These are phyloP conservation scores for Phaeotremella skinneri DNA, from an alignment of 768 basidiomycete genomes.

Conservation along the genomic window DNA sequence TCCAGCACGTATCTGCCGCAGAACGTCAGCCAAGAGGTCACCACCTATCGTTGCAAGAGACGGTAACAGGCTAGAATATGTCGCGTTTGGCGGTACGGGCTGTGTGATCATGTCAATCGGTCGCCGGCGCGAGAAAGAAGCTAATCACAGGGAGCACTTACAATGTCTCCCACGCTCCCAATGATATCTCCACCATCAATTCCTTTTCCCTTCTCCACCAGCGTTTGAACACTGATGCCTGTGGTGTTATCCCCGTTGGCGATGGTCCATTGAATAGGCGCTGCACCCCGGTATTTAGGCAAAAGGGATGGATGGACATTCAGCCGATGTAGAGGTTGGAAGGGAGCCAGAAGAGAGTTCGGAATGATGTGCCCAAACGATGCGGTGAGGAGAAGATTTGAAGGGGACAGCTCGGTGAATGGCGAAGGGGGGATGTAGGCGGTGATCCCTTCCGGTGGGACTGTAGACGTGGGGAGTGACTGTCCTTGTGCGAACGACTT, in stretches of 20 bases:
- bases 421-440: constrained; percentile 60
- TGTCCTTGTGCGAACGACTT: constrained; percentile 61
- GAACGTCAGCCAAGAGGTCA: constrained; percentile 65
- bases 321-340: constrained; percentile 62
- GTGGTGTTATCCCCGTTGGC: constrained; percentile 66
- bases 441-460: constrained; percentile 66
- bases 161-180: constrained; percentile 57
- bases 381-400: constrained; percentile 69
- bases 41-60: constrained; percentile 66
- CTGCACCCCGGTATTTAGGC: constrained; percentile 82
- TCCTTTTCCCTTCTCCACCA: constrained; percentile 68
- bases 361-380: constrained; percentile 88
- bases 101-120: constrained; percentile 48
- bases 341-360: constrained; percentile 61
- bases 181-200: constrained; percentile 78
- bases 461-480: constrained; percentile 60
- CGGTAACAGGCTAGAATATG: constrained; percentile 62
- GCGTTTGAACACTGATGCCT: constrained; percentile 66
- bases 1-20: constrained; percentile 64
- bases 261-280: constrained; percentile 82
- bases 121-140: too few species aligned
- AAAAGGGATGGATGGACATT: constrained; percentile 90
- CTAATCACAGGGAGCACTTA: constrained; percentile 54
- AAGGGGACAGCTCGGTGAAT: constrained; percentile 49
- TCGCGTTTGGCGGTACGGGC: constrained; percentile 59